A percentile compares a stretch with the other conserved stretches of the same genome.
These are phyloP conservation scores for Prunella vulgaris DNA, from an alignment of 257 asterid genomes.

Conservation along the genomic window DNA sequence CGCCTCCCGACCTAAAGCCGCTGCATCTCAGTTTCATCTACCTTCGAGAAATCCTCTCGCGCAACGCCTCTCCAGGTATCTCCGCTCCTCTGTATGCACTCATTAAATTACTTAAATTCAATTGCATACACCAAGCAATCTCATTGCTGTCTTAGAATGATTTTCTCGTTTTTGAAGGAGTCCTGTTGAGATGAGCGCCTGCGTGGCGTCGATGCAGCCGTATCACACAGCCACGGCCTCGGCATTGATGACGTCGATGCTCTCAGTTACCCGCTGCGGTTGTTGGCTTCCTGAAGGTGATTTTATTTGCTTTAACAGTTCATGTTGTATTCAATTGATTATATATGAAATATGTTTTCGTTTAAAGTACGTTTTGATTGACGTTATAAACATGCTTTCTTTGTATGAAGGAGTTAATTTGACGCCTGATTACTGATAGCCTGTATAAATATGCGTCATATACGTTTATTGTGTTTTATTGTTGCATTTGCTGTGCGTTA, in stretches of 20 bases:
- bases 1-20: constrained; percentile 49
- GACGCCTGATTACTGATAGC: neutral
- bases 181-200: constrained; percentile 71
- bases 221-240: constrained; percentile 81
- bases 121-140: neutral
- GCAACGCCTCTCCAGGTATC: constrained; percentile 58
- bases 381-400: neutral
- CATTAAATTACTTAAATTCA: neutral
- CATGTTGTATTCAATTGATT: neutral
- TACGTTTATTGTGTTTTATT: neutral
- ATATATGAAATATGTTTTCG: neutral
- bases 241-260: constrained; percentile 85
- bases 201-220: constrained; percentile 67
- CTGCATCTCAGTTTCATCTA: constrained; percentile 49
- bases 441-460: neutral
- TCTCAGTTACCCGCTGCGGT: constrained; percentile 57
- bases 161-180: constrained; percentile 29
- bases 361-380: neutral
- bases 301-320: neutral
- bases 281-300: constrained; percentile 82
- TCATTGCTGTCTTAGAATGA: neutral
- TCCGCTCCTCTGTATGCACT: neutral
- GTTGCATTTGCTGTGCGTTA: neutral
- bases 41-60: constrained; percentile 45
- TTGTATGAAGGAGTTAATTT: neutral